phyloP scores from a whole-genome alignment of 805 yeast species.

The Priceomyces castillae region DNA sequence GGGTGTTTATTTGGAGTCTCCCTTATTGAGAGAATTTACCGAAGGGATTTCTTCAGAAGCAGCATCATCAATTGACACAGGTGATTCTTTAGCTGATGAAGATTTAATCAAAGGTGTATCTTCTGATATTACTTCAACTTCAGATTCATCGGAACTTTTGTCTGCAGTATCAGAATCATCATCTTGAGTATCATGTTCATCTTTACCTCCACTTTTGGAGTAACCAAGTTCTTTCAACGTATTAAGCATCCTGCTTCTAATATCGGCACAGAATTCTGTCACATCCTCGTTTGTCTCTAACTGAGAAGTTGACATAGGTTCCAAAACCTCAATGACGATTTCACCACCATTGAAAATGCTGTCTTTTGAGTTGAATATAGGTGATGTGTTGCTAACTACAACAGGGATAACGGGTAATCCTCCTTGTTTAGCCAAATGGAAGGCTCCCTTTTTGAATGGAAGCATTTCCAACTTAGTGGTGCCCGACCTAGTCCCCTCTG shows the following conservation, averaged over 20 bases:
- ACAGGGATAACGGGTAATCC: constrained; percentile 85
- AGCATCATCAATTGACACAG: no score
- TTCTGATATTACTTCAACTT: constrained; percentile 10
- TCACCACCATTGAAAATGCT: constrained; percentile 74
- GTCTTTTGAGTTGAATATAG: constrained; percentile 57
- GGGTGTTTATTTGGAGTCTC: constrained; percentile 8
- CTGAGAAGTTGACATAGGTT: constrained; percentile 73
- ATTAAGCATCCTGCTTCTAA: constrained; percentile 56
- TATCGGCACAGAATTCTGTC: constrained; percentile 51
- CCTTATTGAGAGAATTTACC: constrained; percentile 5
- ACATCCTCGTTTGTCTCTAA: constrained; percentile 68
- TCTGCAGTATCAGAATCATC: neutral
- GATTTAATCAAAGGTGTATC: constrained; percentile 9
- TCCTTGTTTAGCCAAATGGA: constrained; percentile 94
- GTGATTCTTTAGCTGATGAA: no score
- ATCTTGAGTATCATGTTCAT: neutral
- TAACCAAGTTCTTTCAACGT: constrained; percentile 43
- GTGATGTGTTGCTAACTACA: constrained; percentile 82
- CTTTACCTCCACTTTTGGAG: constrained; percentile 19
- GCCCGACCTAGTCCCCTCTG: constrained; percentile 96
- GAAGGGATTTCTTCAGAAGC: constrained; percentile 25
- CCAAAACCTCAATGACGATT: constrained; percentile 73
- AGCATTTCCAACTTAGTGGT: constrained; percentile 63
- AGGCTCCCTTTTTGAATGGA: constrained; percentile 96
- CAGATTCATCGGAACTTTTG: constrained; percentile 6